Base-by-base conservation (phyloP, 108 stramenopile species). In the Nannochloropsis salina region DNA sequence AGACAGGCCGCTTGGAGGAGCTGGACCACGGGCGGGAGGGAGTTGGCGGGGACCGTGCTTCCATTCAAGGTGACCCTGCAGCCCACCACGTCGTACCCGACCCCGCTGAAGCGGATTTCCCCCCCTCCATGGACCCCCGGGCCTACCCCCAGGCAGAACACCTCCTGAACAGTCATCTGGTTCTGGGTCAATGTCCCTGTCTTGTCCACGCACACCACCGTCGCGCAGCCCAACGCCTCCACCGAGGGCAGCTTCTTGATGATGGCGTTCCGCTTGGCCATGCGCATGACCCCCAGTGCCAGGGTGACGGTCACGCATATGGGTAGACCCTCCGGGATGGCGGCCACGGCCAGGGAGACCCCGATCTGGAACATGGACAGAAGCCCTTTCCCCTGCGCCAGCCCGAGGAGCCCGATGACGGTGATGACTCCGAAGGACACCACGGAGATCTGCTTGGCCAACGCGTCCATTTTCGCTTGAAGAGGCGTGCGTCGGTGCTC, bases 151-250 rank as follows among this genome's bases (percentile, higher is more conserved):
- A 74, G n/a, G 61, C 61, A 74, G n/a, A 87, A 83, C 45, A 88
- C 61, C 84, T 88, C 87, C 82, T 84, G 84, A 2, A 88, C 87
- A 6, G 84, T 85, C 87, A 85, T 84, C 82, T 96, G 93, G 91
- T 97, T 97, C 87, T 95, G 93, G 15, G 98, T 99, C 80, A 99
- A 90, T 5, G 97, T 98, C 3, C 98, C 98, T 1, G 98, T 99
- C 92, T 99, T 99, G 92, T 99, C 98, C 1, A 93, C 94, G 41
- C 94, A 95, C 41, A 99, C 90, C 1, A 96, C 94, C 1, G 95
- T 96, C 1, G 95, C 92, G 87, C 96, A 97, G 8, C 98, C 97
- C 61, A 98, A 88, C 1, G 96, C 94, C 91, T 98, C 97, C 20
- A 98, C 95, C 0, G 96, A 95, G 8, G 97, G 93, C 15, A 99